Conservation (phyloP, 805 yeast species). For the Saccharomycopsis fodiens region DNA sequence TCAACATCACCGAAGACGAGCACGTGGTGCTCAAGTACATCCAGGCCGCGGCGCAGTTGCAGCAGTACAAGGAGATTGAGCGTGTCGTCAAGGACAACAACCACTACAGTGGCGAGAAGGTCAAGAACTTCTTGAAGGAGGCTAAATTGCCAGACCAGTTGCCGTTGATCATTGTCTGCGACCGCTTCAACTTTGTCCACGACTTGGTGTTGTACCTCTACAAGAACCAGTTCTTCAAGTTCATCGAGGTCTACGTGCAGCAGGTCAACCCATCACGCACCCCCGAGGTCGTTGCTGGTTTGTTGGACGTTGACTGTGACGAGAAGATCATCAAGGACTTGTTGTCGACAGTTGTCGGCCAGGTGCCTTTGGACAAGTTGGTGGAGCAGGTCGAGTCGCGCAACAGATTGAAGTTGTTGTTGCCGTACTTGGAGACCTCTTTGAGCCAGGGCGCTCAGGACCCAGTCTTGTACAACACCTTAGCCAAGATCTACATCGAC, state of each 20-base stretch:
- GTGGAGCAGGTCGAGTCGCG: constrained; percentile 95
- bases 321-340: constrained; percentile 77
- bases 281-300: constrained; percentile 93
- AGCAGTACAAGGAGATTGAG: constrained; percentile 90
- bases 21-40: constrained; percentile 95
- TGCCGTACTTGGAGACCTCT: constrained; percentile 90
- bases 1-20: constrained; percentile 86
- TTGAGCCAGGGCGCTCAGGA: constrained; percentile 80
- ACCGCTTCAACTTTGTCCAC: constrained; percentile 83
- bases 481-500: constrained; percentile 97
- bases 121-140: constrained; percentile 93
- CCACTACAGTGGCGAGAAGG: constrained; percentile 94
- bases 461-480: constrained; percentile 85
- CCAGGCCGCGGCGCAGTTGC: constrained; percentile 85
- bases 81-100: constrained; percentile 91
- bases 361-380: constrained; percentile 84
- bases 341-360: constrained; percentile 81
- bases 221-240: constrained; percentile 92
- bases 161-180: constrained; percentile 94
- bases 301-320: constrained; percentile 95
- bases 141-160: constrained; percentile 89
- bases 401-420: constrained; percentile 81
- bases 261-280: constrained; percentile 94
- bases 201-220: constrained; percentile 89
- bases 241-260: constrained; percentile 96